Evolutionary conservation across 805 yeast genomes (phyloP), one percentile per base, ranked within the genome.

Genomic region (Candida andamanensis): DNA sequence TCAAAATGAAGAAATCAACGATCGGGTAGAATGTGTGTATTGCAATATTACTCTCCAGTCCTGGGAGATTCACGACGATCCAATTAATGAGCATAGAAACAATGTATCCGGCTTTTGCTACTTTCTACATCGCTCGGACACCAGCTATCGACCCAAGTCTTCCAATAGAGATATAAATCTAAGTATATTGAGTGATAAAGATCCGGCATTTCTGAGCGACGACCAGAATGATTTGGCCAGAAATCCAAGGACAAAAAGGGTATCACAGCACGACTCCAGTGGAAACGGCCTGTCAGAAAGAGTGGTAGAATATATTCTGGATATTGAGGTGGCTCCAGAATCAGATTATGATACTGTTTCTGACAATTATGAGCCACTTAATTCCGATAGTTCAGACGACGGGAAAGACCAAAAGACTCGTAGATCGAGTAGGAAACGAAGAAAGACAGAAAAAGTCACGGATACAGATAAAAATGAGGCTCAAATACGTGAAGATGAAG

Each of bases 51-150:
- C 52, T 7, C 39, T 56, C 26, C 63, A 58, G 28, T 52, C 51
- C 17, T 82, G 90, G 89, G 83, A 73, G 36, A 49, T 55, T 1
- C 66, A 60, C 2, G 92, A 85, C 53, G 76, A 72, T 36, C 90
- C 89, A 0, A 37, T 67, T 6, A 60, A 35, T 8, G 86, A 78
- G 41, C 92, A 83, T 47, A 46, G 28, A 41, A 52, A 32, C 12
- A 34, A 29, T 15, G 14, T 25, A 12, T 49, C 50, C 26, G 36
- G 42, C 3, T 27, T 42, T 28, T 61, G 68, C 31, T 55, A 49
- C 36, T 56, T 60, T 31, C 40, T 61, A 7, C 56, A 21, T 12
- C 24, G 22, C 8, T n/a, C 21, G 4, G 25, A 23, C 5, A 17
- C 20, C 10, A 18, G 14, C 5, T 10, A 10, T 9, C 7, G n/a